These are phyloP conservation scores for Penicillium ucsense DNA, from an alignment of 495 filamentous ascomycete species.

Conservation along the genomic window DNA sequence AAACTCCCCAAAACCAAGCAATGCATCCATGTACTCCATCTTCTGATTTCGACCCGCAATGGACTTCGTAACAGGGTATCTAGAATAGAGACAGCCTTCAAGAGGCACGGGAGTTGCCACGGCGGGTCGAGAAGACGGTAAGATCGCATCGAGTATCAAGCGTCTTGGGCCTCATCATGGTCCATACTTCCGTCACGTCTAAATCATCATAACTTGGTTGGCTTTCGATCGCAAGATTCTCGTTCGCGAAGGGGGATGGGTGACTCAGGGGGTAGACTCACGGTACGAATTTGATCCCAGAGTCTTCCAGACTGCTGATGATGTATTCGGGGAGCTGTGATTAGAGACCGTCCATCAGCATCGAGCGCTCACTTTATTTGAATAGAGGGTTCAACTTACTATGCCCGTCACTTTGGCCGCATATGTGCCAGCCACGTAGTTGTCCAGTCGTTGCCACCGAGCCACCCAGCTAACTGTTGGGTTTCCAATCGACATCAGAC, in stretches of 20 bases:
- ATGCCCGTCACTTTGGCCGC: conserved; percentile 83
- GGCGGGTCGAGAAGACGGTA: background rate
- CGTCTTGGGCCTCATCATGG: conserved; percentile 34
- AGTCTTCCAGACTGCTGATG: conserved; percentile 54
- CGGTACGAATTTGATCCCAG: conserved; percentile 61
- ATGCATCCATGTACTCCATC: no score
- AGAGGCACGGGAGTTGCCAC: conserved; percentile 1
- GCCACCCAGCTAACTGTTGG: conserved; percentile 80
- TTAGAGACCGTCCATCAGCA: background rate
- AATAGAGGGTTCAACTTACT: conserved; percentile 28
- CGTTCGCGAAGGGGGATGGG: no score
- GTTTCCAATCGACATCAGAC: conserved; percentile 71
- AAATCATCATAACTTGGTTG: conserved; percentile 1
- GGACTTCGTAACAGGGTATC: conserved; percentile 8
- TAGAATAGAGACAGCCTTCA: conserved; percentile 1
- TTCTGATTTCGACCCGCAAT: background rate
- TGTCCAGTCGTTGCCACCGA: conserved; percentile 85
- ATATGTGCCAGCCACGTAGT: conserved; percentile 78
- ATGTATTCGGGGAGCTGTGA: conserved; percentile 53
- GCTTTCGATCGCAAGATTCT: background rate
- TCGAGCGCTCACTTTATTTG: no score
- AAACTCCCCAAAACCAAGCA: no score
- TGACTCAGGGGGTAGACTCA: conserved; percentile 12
- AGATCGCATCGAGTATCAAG: background rate
- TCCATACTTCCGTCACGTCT: conserved; percentile 43